phyloP scores from a whole-genome alignment of 495 filamentous ascomycete genomes.

The Cladorrhinum samala region DNA sequence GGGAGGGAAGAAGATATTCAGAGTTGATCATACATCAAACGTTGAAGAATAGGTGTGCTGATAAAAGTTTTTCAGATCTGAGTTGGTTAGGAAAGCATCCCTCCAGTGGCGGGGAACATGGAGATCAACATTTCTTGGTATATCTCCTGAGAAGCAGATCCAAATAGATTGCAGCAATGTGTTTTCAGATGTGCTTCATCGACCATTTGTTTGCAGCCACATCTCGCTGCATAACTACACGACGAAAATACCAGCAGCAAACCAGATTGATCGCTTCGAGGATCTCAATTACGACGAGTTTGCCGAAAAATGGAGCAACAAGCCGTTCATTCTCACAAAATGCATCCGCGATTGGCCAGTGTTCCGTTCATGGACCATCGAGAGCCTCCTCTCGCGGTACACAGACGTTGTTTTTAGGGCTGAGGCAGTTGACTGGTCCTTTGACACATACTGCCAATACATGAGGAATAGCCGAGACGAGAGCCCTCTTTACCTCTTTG shows the following conservation, averaged over 20 bases:
- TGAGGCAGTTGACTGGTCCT: slow-evolving; percentile 89
- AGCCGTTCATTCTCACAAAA: slow-evolving; percentile 81
- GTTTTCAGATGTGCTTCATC: slow-evolving; percentile 88
- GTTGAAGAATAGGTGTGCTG: too few species aligned
- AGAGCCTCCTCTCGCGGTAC: slow-evolving; percentile 57
- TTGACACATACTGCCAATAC: slow-evolving; percentile 74
- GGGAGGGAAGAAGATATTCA: too few species aligned
- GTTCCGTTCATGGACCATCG: slow-evolving; percentile 66
- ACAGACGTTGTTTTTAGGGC: slow-evolving; percentile 68
- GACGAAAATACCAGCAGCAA: slow-evolving; percentile 61
- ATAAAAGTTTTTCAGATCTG: slow-evolving; percentile 14
- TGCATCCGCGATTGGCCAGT: slow-evolving; percentile 82
- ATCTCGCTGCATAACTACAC: slow-evolving; percentile 60
- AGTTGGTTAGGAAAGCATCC: slow-evolving; percentile 19
- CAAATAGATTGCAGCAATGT: slow-evolving; percentile 66
- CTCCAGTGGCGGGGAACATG: slow-evolving; percentile 80
- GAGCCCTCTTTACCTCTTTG: slow-evolving; percentile 89
- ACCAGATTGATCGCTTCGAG: slow-evolving; percentile 64
- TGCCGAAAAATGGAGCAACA: slow-evolving; percentile 64
- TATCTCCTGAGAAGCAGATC: slow-evolving; percentile 44
- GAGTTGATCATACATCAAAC: too few species aligned
- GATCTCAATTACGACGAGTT: slow-evolving; percentile 71
- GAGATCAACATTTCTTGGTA: slow-evolving; percentile 69
- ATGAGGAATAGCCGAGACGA: slow-evolving; percentile 80
- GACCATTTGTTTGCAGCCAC: slow-evolving; percentile 86